Base-by-base conservation (phyloP, 2,329 filamentous ascomycete genomes). In the Trichocomaceae sp. region DNA sequence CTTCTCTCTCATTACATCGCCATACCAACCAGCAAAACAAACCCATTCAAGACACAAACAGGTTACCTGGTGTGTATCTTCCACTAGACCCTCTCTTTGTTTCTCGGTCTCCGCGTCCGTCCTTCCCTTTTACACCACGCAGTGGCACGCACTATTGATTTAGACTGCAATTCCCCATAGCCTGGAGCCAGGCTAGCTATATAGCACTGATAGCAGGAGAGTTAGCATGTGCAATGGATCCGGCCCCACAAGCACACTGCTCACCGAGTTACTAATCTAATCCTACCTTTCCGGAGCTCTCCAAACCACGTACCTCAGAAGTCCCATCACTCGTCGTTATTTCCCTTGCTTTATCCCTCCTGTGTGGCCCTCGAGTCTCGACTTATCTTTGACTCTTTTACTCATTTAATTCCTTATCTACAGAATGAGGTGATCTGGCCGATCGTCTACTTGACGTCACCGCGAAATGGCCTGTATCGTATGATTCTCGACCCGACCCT, bases 381-480 rank as follows among this genome's bases (percentile, higher is more conserved):
- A 23, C 31, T 37, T 26, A 7, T 6, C 47, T 29, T n/a, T 26
- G 23, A 26, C 7, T 26, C 23, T 26, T n/a, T 26, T 37, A 23
- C 39, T 53, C 20, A 49, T 39, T 37, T 22, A 10, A 26, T 20
- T 50, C 6, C 48, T 33, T 15, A 31, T 41, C 51, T 31, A 3
- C 33, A 22, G 29, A 37, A 17, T 26, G 19, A 47, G 29, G 31
- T 50, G 33, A 39, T 46, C 51, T 50, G 33, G 47, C 37, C 44
- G 44, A 51, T 45, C 50, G 51, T 41, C 20, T 53, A 42, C 31
- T 59, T 59, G 58, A 59, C 57, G 58, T 60, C 58, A 57, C 46
- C 26, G 20, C 29, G 31, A 37, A 47, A 50, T 53, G 45, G 20
- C 53, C 48, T 52, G 19, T 29, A 44, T 48, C 51, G 35, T 45